Evolutionary conservation across 2,329 filamentous ascomycete genomes (phyloP).

Genomic region (Cordyceps tenuipes): DNA sequence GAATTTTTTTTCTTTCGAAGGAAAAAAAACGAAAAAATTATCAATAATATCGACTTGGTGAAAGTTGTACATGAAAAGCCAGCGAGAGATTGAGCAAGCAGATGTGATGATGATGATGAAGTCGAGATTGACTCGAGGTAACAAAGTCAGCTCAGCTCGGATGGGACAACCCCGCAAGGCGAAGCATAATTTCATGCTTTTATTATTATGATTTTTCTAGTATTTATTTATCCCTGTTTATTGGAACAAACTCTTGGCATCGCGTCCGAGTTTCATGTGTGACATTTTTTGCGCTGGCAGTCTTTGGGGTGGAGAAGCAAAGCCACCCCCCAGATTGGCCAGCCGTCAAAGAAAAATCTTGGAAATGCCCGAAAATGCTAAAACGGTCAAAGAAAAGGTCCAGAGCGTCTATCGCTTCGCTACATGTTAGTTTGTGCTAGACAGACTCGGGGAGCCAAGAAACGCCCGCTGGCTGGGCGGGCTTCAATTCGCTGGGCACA

Average conservation of each 20-base stretch:
- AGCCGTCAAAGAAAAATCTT: neutral
- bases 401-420: neutral
- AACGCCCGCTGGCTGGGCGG: conserved; percentile 3
- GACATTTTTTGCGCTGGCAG: neutral
- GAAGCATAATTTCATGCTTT: neutral
- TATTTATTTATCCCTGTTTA: neutral
- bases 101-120: neutral
- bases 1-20: neutral
- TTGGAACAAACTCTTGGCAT: conserved; percentile 4
- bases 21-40: neutral
- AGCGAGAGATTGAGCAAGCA: too few species aligned
- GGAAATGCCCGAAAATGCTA: too few species aligned
- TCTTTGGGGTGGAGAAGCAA: conserved; percentile 5
- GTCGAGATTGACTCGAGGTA: neutral
- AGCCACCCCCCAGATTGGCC: neutral
- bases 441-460: neutral
- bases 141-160: neutral
- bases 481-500: neutral
- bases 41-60: neutral
- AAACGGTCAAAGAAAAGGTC: neutral
- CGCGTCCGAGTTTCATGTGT: conserved; percentile 4
- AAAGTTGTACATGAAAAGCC: neutral
- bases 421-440: neutral
- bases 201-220: neutral
- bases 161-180: neutral